Evolutionary conservation across 768 basidiomycete species (phyloP), one percentile per base, ranked within the genome.

Genomic region (Leccinum disarticulatum): DNA sequence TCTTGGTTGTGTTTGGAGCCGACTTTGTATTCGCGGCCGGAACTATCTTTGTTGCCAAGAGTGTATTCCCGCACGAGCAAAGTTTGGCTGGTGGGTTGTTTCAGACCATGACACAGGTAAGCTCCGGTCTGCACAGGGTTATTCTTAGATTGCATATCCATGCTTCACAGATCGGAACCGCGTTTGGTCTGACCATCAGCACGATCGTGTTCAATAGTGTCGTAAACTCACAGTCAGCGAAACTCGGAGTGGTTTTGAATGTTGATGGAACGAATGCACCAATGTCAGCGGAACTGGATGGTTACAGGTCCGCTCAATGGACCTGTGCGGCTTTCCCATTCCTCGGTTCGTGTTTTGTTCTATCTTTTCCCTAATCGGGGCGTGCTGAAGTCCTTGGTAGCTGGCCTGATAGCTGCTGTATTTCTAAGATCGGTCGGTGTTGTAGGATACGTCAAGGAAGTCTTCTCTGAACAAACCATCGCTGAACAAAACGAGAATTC

Each of bases 1-100:
- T 83, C 43, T 58, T 88, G 49, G 74, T 82, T 22, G 90, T 91
- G 14, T 79, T 90, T 51, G 91, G 91, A 19, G 89, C 85, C 1
- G 91, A 93, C 66, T 90, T 93, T 61, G 84, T 89, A 2, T 92
- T 85, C 66, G 76, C 91, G 0, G 75, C 84, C 0, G 91, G 91
- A 3, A 88, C 87, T 6, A 74, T 93, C 15, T 93, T 88, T 64
- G 82, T 91, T 47, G 87, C 90, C 3, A 87, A 86, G 66, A 78
- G 87, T 10, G 80, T 84, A 2, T 70, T 80, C 1, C 84, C 84
- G 3, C 79, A 87, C 56, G 91, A 93, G 64, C 91, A 93, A 71
- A 87, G 85, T 71, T 77, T 92, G 4, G 84, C 86, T 6, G 90
- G 88, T 3, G 91, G 84, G 11, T 59, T 91, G 19, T 91, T 92